Evolutionary conservation across 306 rosid species (phyloP).

Genomic region (Trifolium pratense): DNA sequence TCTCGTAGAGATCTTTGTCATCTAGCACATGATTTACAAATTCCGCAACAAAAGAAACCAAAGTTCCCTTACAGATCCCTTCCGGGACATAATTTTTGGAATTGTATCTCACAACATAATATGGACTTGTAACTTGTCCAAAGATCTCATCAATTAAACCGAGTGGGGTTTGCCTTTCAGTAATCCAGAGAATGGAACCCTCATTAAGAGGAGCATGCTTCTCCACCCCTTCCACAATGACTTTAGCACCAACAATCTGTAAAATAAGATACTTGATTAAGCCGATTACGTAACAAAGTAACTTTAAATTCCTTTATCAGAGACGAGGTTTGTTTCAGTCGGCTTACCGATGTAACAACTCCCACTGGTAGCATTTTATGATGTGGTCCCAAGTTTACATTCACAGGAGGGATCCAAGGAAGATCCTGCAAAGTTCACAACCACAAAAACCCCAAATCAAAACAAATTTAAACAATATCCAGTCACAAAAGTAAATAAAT

Average conservation of each 20-base stretch:
- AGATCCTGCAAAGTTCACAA: constrained; percentile 56
- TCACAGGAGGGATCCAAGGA: constrained; percentile 69
- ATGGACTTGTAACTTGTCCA: constrained; percentile 74
- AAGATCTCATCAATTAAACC: constrained; percentile 80
- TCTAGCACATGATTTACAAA: constrained; percentile 69
- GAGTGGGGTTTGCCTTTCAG: constrained; percentile 57
- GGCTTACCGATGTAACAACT: constrained; percentile 70
- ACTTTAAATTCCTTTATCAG: constrained; percentile 19
- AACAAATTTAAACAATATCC: constrained; percentile 22
- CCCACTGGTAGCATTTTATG: constrained; percentile 73
- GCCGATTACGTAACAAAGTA: constrained; percentile 7
- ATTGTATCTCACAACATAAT: constrained; percentile 72
- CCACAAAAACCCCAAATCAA: constrained; percentile 5
- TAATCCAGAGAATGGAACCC: constrained; percentile 81
- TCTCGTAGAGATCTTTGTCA: constrained; percentile 61
- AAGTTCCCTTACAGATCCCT: constrained; percentile 55
- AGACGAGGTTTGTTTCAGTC: constrained; percentile 22
- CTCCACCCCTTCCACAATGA: constrained; percentile 71
- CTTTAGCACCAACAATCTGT: constrained; percentile 64
- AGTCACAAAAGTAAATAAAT: constrained; percentile 7
- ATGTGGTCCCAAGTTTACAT: constrained; percentile 63
- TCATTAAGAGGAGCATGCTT: constrained; percentile 75
- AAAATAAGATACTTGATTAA: constrained; percentile 34
- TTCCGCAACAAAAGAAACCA: constrained; percentile 68
- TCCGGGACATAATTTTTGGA: constrained; percentile 69